Percentiles rank a stretch among this genome's conserved stretches.
phyloP scores from a whole-genome alignment of 371 early-diverging fungal species.

The Saksenaea vasiformis region DNA sequence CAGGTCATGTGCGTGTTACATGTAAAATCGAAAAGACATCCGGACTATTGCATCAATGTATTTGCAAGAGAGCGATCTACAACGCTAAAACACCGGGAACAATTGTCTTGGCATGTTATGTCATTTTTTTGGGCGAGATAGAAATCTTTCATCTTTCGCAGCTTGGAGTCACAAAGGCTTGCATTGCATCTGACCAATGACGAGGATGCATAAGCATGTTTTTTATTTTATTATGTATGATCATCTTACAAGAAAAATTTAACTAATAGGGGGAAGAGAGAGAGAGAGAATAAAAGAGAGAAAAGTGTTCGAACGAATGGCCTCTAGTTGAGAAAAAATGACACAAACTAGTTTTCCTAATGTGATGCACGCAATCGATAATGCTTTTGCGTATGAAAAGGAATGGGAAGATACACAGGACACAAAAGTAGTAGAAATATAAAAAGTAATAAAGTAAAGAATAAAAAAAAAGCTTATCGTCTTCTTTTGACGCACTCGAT shows the following conservation, averaged over 20 bases:
- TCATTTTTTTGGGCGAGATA: not conserved
- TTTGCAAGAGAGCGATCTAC: not conserved
- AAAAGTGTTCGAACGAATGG: not conserved
- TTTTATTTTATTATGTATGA: slow-evolving; percentile 28
- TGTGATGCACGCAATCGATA: not conserved
- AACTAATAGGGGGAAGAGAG: no score
- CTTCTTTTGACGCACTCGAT: slow-evolving; percentile 44
- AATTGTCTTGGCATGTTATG: not conserved
- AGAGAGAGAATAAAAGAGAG: slow-evolving; percentile 5
- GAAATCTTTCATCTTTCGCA: slow-evolving; percentile 14
- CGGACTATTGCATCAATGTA: not conserved
- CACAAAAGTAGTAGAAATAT: not conserved
- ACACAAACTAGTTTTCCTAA: slow-evolving; percentile 7
- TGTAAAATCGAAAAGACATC: not conserved
- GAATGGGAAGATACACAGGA: not conserved
- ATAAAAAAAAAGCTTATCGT: slow-evolving; percentile 28
- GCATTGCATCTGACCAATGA: slow-evolving; percentile 42
- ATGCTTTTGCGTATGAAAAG: not conserved
- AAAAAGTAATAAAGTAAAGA: not conserved
- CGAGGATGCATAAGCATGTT: not conserved
- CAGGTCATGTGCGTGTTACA: no score
- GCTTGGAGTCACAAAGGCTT: slow-evolving; percentile 40
- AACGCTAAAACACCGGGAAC: not conserved
- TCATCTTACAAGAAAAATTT: slow-evolving; percentile 26
- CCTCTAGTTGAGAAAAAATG: not conserved